Conservation (phyloP, 371 early-diverging fungal species). For the Nematocida major region DNA sequence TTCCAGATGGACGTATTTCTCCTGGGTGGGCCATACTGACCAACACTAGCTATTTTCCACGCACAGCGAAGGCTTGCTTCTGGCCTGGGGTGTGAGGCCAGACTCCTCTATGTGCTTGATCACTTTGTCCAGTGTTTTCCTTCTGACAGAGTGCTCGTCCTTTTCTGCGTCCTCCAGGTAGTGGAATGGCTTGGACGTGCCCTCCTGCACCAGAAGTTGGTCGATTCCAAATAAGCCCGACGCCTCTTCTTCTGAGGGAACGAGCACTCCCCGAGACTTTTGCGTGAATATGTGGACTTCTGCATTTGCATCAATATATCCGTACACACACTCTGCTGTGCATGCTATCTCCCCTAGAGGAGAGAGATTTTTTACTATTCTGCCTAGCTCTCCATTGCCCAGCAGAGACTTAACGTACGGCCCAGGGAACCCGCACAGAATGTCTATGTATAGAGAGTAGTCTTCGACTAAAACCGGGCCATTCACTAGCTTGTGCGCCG, state of each 20-base stretch:
- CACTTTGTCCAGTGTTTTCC: constrained; percentile 8
- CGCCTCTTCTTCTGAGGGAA: background rate
- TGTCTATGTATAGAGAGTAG: constrained; percentile 46
- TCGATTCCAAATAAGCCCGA: constrained; percentile 14
- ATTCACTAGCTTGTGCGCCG: constrained; percentile 14
- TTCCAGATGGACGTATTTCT: no score
- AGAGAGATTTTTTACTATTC: constrained; percentile 24
- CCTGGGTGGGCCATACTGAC: no score
- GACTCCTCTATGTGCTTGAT: constrained; percentile 1
- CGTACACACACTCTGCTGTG: constrained; percentile 31
- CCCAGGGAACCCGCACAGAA: constrained; percentile 40
- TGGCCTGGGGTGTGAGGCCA: background rate
- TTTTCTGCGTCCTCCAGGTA: constrained; percentile 18
- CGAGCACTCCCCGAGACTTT: background rate
- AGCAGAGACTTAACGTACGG: constrained; percentile 42
- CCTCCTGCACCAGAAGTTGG: background rate
- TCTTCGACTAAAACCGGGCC: constrained; percentile 47
- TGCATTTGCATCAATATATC: background rate
- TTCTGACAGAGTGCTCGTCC: constrained; percentile 22
- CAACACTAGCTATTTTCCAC: background rate
- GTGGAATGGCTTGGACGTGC: background rate
- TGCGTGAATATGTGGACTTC: background rate
- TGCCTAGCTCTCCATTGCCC: background rate
- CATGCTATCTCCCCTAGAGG: constrained; percentile 10
- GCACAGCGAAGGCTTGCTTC: background rate